Evolutionary conservation across 306 rosid species (phyloP).

Genomic region (Mucuna pruriens): DNA sequence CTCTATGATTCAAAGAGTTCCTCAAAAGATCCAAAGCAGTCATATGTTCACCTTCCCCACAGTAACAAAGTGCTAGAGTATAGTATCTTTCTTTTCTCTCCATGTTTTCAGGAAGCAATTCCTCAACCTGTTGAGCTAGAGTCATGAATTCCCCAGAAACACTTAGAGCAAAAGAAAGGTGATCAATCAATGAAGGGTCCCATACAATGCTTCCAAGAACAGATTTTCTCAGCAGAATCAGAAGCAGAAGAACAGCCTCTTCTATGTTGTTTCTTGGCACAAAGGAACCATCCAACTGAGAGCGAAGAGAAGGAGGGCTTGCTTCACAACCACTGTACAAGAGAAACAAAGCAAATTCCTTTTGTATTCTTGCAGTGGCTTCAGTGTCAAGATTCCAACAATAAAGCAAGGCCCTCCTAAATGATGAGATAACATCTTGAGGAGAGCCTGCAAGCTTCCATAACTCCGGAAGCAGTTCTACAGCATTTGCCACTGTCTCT

Average conservation of each 20-base stretch:
- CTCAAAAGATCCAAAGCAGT: conserved; percentile 80
- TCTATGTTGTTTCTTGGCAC: conserved; percentile 87
- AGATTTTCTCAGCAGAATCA: conserved; percentile 64
- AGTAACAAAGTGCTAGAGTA: conserved; percentile 78
- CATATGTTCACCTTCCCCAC: conserved; percentile 64
- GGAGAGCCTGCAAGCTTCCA: conserved; percentile 75
- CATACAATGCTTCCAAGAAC: conserved; percentile 58
- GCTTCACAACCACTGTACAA: conserved; percentile 89
- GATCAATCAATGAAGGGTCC: conserved; percentile 84
- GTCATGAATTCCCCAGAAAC: conserved; percentile 66
- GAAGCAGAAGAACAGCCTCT: conserved; percentile 84
- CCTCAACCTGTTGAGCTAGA: conserved; percentile 74
- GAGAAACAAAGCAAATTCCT: conserved; percentile 84
- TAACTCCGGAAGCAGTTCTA: conserved; percentile 83
- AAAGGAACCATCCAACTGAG: conserved; percentile 81
- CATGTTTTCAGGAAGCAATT: conserved; percentile 72
- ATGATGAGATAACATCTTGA: conserved; percentile 76
- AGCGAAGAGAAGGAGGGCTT: conserved; percentile 76
- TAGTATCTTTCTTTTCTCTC: conserved; percentile 59
- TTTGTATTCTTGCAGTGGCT: conserved; percentile 69
- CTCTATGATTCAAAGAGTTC: conserved; percentile 63
- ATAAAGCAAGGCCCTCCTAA: conserved; percentile 75
- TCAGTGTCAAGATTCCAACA: conserved; percentile 71
- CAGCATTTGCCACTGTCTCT: conserved; percentile 66
- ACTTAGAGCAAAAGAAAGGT: conserved; percentile 80